phyloP scores from a whole-genome alignment of 1,139 yeast species.

The Sugiyamaella xylanicola region DNA sequence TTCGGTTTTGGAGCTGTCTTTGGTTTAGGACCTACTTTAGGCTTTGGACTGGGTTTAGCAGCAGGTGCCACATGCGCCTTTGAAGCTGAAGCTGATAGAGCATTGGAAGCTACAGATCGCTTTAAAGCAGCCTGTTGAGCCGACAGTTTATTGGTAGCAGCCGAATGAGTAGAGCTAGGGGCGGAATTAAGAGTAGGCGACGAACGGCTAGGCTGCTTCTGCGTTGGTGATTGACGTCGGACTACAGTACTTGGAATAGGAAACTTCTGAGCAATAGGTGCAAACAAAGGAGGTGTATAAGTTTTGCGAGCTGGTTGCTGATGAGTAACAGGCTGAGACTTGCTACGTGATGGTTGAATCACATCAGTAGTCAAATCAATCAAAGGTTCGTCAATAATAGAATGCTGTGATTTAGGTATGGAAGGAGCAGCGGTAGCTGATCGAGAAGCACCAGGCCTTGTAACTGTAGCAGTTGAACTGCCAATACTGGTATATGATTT shows the following conservation, averaged over 20 bases:
- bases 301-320: constrained; percentile 3
- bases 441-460: neutral
- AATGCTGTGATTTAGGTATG: constrained; percentile 8
- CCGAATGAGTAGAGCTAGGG: neutral
- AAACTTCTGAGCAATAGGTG: constrained; percentile 3
- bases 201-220: neutral
- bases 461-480: neutral
- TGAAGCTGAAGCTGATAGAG: constrained; percentile 14
- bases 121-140: constrained; percentile 13
- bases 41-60: constrained; percentile 12
- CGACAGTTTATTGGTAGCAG: neutral
- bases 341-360: constrained; percentile 13
- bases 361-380: constrained; percentile 21
- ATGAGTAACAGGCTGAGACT: constrained; percentile 10
- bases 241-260: neutral
- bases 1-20: neutral
- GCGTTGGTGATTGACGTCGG: constrained; percentile 4
- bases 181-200: neutral
- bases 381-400: constrained; percentile 20
- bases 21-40: constrained; percentile 21
- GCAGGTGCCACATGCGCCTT: constrained; percentile 2
- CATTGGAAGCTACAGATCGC: constrained; percentile 12
- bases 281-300: constrained; percentile 8
- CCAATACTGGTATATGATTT: neutral
- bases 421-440: constrained; percentile 3